Evolutionary conservation across 306 rosid genomes (phyloP).

Genomic region (Phaseolus lunatus): DNA sequence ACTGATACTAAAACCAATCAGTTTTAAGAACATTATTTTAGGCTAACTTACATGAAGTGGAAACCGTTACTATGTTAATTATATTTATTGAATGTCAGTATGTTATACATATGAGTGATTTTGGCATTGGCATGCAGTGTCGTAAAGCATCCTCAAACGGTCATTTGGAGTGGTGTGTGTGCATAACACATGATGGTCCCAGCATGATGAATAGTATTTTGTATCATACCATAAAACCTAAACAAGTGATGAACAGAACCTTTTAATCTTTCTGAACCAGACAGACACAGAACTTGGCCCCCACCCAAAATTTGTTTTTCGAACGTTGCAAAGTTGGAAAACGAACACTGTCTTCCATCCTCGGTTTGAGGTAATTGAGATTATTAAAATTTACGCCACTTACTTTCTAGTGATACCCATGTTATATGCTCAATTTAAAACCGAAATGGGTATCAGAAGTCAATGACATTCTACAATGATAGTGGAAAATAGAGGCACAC

Average conservation of each 20-base stretch:
- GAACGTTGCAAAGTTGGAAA: conserved; percentile 11
- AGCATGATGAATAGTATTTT: background rate
- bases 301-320: background rate
- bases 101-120: background rate
- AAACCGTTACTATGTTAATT: background rate
- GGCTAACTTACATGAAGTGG: too few species aligned
- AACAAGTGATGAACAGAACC: background rate
- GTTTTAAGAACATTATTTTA: too few species aligned
- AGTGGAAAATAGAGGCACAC: background rate
- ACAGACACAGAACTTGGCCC: background rate
- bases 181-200: conserved; percentile 16
- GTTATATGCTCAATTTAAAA: background rate
- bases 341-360: background rate
- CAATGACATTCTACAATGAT: background rate
- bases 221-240: background rate
- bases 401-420: background rate
- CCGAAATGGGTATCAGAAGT: background rate
- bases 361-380: background rate
- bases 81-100: background rate
- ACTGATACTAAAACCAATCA: too few species aligned
- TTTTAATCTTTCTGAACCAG: background rate
- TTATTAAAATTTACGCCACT: background rate
- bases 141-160: conserved; percentile 8
- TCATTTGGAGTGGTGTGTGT: background rate
- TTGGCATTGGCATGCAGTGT: background rate